phyloP scores from a whole-genome alignment of 2,329 filamentous ascomycete genomes.

The Ceratocystis smalleyi region DNA sequence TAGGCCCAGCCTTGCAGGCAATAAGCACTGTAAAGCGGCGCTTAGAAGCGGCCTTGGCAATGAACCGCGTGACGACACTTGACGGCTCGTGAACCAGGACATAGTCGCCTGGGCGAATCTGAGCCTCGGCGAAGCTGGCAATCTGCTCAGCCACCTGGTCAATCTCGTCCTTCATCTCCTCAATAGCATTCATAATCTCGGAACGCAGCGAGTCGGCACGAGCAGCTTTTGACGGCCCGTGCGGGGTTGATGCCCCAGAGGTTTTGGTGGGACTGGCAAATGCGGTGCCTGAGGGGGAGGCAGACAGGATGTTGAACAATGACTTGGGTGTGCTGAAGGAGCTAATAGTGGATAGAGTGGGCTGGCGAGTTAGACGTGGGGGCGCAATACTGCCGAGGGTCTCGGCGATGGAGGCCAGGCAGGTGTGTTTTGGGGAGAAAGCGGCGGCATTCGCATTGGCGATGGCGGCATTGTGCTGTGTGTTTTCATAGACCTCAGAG shows the following conservation, averaged over 20 bases:
- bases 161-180: slow-evolving; percentile 91
- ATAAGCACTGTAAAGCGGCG: slow-evolving; percentile 84
- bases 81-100: slow-evolving; percentile 82
- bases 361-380: slow-evolving; percentile 11
- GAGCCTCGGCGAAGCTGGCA: slow-evolving; percentile 69
- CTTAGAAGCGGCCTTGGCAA: slow-evolving; percentile 74
- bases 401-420: slow-evolving; percentile 18
- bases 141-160: slow-evolving; percentile 88
- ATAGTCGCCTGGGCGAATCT: slow-evolving; percentile 86
- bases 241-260: slow-evolving; percentile 37
- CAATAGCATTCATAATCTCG: slow-evolving; percentile 84
- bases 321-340: slow-evolving; percentile 56
- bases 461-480: slow-evolving; percentile 23
- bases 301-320: slow-evolving; percentile 63
- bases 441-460: slow-evolving; percentile 24
- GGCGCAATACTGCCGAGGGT: slow-evolving; percentile 17
- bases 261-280: slow-evolving; percentile 36
- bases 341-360: slow-evolving; percentile 42
- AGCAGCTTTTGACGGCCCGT: slow-evolving; percentile 24
- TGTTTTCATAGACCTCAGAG: slow-evolving; percentile 27
- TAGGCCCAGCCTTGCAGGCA: slow-evolving; percentile 44
- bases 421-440: slow-evolving; percentile 18
- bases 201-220: slow-evolving; percentile 58
- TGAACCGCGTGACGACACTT: slow-evolving; percentile 73
- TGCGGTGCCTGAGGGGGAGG: slow-evolving; percentile 42